Base-by-base conservation (phyloP, 495 filamentous ascomycete genomes). In the Aspergillus olivimuriae region DNA sequence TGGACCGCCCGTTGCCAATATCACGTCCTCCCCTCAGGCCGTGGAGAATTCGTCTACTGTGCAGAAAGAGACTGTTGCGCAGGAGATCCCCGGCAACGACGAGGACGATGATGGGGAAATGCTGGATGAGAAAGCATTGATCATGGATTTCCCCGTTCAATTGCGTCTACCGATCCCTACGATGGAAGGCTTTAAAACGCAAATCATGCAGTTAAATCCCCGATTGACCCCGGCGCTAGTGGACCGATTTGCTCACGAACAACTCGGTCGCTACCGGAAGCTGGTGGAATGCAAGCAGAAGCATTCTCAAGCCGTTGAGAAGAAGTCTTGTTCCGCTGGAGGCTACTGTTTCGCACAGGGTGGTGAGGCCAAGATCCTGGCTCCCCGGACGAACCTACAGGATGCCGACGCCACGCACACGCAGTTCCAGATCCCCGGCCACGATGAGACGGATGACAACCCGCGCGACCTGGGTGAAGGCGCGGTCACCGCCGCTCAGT, bases 201-300 rank as follows among this genome's bases (percentile, higher is more conserved):
- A 95, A 60, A 76, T 94, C 15, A 66, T 78, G 47, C 70, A 78
- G 50, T 62, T 89, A 23, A 90, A 90, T 51, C 86, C 89, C 10
- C 68, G 71, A 3, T 59, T 85, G n/a, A 70, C 77, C 37, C 73
- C 67, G 14, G 86, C 77, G 55, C 67, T 96, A 51, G 75, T 91
- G 14, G 83, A 91, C n/a, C 80, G 91, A 34, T 83, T 95, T 50
- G 86, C 84, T 0, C 69, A 83, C 44, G 87, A 94, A 54, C 87
- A 95, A 54, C 65, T 81, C 28, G 72, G 77, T 39, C 79, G 90
- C 30, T 94, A 89, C 60, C 89, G 87, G 63, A 78, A 78, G 32
- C 71, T 96, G 23, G 74, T 92, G 23, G 84, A 81, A 16, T 63
- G 77, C 38, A 82, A 82, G 50, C 73, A 83, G 19, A 87, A 84